Percentiles rank a stretch among this genome's conserved stretches.
phyloP scores from a whole-genome alignment of 768 basidiomycete species.

The Roridomyces roridus region DNA sequence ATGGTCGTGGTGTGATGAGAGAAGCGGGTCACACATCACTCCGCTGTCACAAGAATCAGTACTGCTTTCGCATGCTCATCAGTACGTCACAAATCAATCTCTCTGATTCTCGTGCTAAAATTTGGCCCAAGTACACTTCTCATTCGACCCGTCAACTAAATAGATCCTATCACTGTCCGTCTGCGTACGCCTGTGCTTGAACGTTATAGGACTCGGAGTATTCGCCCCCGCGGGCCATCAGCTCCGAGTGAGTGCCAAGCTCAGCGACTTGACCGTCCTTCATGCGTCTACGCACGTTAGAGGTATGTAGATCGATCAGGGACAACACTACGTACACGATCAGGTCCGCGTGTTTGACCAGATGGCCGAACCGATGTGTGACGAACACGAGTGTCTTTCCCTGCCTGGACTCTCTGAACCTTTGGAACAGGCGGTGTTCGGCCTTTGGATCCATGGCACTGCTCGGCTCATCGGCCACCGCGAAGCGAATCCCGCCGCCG shows the following conservation, averaged over 20 bases:
- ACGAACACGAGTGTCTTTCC: constrained; percentile 25
- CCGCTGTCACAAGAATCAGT: too few relatives aligned
- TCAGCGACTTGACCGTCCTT: not conserved
- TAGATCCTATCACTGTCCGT: too few relatives aligned
- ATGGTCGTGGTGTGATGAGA: too few relatives aligned
- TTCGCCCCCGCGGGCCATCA: not conserved
- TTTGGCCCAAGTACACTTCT: too few relatives aligned
- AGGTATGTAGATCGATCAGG: too few relatives aligned
- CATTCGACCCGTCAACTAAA: too few relatives aligned
- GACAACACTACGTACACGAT: too few relatives aligned
- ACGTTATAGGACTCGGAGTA: not conserved
- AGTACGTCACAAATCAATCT: too few relatives aligned
- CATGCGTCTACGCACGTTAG: too few relatives aligned
- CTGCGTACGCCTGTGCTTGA: not conserved
- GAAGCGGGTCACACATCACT: too few relatives aligned
- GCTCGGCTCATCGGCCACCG: constrained; percentile 16
- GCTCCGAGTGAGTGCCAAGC: not conserved
- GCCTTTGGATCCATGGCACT: constrained; percentile 18
- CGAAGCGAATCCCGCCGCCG: constrained; percentile 2
- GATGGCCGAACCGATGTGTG: constrained; percentile 32
- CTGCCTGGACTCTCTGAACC: not conserved
- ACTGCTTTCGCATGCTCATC: too few relatives aligned
- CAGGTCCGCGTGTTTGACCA: constrained; percentile 31
- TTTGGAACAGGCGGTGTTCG: constrained; percentile 12
- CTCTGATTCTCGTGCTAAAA: too few relatives aligned